Percentiles rank a stretch among this genome's conserved stretches.
phyloP scores from a whole-genome alignment of 768 basidiomycete species.

The Phylloporus scabripes region DNA sequence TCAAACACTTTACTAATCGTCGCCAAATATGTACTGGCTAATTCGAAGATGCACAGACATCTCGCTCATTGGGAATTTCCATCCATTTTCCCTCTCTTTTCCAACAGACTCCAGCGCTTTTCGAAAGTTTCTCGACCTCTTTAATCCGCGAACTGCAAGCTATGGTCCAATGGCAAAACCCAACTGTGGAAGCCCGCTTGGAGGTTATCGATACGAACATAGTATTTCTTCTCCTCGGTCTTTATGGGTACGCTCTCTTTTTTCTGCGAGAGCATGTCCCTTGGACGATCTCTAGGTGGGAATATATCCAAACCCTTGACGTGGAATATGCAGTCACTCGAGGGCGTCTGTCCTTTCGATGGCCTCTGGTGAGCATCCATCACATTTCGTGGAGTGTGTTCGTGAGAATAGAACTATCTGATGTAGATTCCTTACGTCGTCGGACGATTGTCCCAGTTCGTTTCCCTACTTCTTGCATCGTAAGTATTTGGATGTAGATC shows the following conservation, averaged over 20 bases:
- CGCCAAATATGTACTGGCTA: background rate
- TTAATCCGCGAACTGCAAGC: background rate
- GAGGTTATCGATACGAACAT: background rate
- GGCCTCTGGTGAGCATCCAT: constrained; percentile 19
- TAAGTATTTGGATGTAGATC: constrained; percentile 1
- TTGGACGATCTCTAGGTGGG: constrained; percentile 17
- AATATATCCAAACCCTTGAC: constrained; percentile 16
- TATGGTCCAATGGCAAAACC: constrained; percentile 21
- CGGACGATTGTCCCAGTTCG: constrained; percentile 17
- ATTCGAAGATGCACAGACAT: background rate
- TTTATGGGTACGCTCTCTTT: constrained; percentile 19
- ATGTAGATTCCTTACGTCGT: constrained; percentile 22
- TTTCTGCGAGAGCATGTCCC: background rate
- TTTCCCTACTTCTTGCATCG: constrained; percentile 14
- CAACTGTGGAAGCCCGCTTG: constrained; percentile 4
- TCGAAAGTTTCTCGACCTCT: background rate
- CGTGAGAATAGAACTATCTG: background rate
- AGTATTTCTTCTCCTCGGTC: constrained; percentile 13
- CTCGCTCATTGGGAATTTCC: background rate
- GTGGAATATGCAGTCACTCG: constrained; percentile 23
- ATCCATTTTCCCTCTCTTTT: background rate
- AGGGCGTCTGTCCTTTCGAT: constrained; percentile 20
- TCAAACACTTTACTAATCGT: background rate
- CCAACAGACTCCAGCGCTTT: background rate
- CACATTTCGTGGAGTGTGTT: background rate